phyloP scores from a whole-genome alignment of 2,329 filamentous ascomycete genomes.

The Trichoderma gracile region DNA sequence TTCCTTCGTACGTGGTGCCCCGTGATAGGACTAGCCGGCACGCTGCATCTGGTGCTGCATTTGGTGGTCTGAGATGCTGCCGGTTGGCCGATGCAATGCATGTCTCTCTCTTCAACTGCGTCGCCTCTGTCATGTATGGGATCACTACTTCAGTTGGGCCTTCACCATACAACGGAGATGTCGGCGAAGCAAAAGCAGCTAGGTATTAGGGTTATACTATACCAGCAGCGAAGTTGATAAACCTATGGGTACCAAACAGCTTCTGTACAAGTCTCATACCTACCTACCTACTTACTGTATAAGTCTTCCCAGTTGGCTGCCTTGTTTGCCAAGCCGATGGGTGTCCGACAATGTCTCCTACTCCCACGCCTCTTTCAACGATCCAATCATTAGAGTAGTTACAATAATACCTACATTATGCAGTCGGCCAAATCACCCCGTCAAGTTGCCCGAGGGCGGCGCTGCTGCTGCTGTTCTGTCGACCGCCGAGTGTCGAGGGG shows the following conservation, averaged over 20 bases:
- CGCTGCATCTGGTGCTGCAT: background rate
- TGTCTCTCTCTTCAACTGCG: background rate
- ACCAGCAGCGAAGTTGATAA: background rate
- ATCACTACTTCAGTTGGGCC: background rate
- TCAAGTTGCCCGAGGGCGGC: background rate
- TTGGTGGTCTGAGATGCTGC: background rate
- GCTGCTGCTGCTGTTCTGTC: background rate
- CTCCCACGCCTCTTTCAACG: background rate
- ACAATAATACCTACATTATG: background rate
- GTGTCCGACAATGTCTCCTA: background rate
- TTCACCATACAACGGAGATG: background rate
- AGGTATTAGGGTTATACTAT: no score
- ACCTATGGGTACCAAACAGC: background rate
- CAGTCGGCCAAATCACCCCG: background rate
- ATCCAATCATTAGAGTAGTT: background rate
- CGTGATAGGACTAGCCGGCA: slow-evolving; percentile 18
- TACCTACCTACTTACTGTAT: background rate
- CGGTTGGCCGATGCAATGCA: background rate
- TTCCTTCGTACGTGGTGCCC: slow-evolving; percentile 6
- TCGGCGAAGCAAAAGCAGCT: background rate
- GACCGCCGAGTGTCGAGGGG: background rate
- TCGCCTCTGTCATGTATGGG: background rate
- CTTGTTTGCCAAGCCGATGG: background rate
- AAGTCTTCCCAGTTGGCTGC: slow-evolving; percentile 1
- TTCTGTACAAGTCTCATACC: background rate